A percentile compares a stretch with the other conserved stretches of the same genome.
Evolutionary conservation across 306 rosid species (phyloP).

Genomic region (Pyrus pyrifolia): DNA sequence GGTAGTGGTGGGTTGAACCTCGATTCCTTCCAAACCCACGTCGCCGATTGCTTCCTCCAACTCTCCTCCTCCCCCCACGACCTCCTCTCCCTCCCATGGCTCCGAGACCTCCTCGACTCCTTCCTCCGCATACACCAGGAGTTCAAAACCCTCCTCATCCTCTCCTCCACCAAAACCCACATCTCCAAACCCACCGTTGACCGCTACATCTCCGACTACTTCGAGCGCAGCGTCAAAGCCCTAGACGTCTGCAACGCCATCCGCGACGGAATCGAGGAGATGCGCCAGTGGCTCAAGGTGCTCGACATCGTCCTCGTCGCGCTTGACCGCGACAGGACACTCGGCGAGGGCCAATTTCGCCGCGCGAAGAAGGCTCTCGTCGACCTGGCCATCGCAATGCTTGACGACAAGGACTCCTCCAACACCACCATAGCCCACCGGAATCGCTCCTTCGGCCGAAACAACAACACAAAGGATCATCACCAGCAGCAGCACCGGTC

Average conservation of each 20-base stretch:
- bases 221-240: conserved; percentile 74
- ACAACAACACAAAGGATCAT: conserved; percentile 1
- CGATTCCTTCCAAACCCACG: conserved; percentile 54
- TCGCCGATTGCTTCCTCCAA: conserved; percentile 40
- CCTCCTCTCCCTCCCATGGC: conserved; percentile 63
- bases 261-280: conserved; percentile 80
- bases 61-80: conserved; percentile 35
- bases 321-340: conserved; percentile 40
- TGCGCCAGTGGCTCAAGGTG: conserved; percentile 71
- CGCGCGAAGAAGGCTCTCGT: conserved; percentile 79
- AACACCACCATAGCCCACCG: conserved; percentile 36
- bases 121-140: conserved; percentile 61
- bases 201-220: conserved; percentile 64
- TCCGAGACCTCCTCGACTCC: conserved; percentile 57
- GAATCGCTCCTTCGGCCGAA: conserved; percentile 80
- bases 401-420: conserved; percentile 71
- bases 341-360: conserved; percentile 81
- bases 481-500: conserved; percentile 31
- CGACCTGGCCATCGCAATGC: conserved; percentile 74
- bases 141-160: conserved; percentile 50
- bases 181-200: conserved; percentile 41
- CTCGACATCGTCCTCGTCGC: conserved; percentile 70
- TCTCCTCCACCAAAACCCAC: conserved; percentile 21
- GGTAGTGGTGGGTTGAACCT: conserved; percentile 27
- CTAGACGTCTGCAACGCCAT: conserved; percentile 82